Evolutionary conservation across 768 basidiomycete species (phyloP), one percentile per base, ranked within the genome.

Genomic region (Boletus rubescentipes): DNA sequence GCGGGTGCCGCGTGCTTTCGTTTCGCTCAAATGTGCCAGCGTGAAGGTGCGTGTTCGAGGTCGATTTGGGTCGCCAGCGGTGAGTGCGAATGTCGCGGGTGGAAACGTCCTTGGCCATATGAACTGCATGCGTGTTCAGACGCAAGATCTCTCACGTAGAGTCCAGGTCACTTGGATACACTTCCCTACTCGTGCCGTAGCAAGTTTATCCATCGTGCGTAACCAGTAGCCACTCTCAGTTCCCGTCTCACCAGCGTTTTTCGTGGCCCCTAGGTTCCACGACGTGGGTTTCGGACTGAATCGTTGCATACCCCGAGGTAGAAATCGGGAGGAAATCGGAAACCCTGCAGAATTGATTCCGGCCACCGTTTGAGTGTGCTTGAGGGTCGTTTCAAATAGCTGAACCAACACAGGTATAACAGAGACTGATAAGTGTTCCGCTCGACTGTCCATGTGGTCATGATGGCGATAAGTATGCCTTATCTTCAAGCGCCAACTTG

Each of bases 371-470:
- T 26, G 12, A 26, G 43, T 16, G 52, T 49, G 31, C 47, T 26
- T 36, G 34, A 46, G 39, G 35, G 43, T 26, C 43, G 58, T 60
- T 60, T 60, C 59, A 42, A 49, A 29, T 18, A 35, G 30, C 26
- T 42, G 41, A 55, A n/a, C 35, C 35, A 32, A 41, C 36, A 10
- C n/a, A 31, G 36, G 36, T 38, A 31, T 26, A n/a, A 43, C 21
- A 14, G 39, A 20, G 15, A 21, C 38, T 15, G 45, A 47, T 11
- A 5, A 5, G 4, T n/a, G 31, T 45, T 44, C 18, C 31, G n/a
- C 16, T 45, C 29, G 12, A n/a, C 5, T 20, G 43, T 23, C 57
- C 58, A 54, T 46, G 50, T 53, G 45, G 35, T 5, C 18, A n/a
- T 20, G 26, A 29, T 18, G 15, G 43, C n/a, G 20, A 31, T 14